Base-by-base conservation (phyloP, 176 grass and related monocot species). In the Saccharum officinarum region DNA sequence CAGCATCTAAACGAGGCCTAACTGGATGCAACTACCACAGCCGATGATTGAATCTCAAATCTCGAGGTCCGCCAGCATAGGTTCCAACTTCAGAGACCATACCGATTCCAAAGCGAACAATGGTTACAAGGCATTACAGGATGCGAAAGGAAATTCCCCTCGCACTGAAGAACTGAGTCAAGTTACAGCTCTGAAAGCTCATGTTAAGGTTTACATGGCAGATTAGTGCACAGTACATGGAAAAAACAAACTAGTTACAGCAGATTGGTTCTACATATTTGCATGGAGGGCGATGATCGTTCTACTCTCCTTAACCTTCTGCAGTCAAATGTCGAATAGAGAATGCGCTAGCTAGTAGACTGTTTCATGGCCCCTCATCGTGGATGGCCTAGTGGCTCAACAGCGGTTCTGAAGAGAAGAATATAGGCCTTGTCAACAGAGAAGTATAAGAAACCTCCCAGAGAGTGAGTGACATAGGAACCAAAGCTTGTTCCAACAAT, bases 401-500 rank as follows among this genome's bases (percentile, higher is more conserved):
- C 89, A n/a, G 92, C 88, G 0, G 86, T 94, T 88, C 88, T 83
- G 69, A 94, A 94, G 75, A 91, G 92, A 84, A 94, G 92, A 83
- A 94, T 69, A 49, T 94, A 83, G 80, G 86, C 80, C 83, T 89
- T 94, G 81, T 91, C 86, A 12, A 94, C 67, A 25, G 89, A 94
- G 83, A 94, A 94, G 79, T 94, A 89, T 13, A 94, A 68, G 80
- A 91, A 91, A 55, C 93, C 93, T 69, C 88, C 93, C 57, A 92
- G 26, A 5, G 93, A 92, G 79, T 92, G 88, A 17, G 93, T 92
- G 47, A 95, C 93, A 15, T 90, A 95, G 8, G 93, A 95, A 25
- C 93, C 90, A 82, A 95, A 92, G 85, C 88, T 90, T 16, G 90
- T 90, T 42, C 93, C 93, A 22, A 95, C 90, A 55, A 95, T 95